Evolutionary conservation across 176 grass and related monocot species (phyloP), one percentile per base, ranked within the genome.

Genomic region (Tillandsia leiboldiana): DNA sequence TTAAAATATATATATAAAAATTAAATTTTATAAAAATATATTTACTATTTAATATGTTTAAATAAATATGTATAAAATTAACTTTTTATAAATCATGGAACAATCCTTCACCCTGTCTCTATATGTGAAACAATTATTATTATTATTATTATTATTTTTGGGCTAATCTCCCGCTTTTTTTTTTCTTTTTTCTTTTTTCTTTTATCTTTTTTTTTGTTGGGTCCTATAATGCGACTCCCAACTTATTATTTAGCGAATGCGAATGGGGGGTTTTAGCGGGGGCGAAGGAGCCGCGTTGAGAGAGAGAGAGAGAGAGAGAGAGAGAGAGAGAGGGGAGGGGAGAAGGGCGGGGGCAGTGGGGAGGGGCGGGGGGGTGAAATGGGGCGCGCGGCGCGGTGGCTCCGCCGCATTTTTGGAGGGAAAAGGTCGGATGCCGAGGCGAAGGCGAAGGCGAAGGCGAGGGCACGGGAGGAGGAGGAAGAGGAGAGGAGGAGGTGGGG

Each of bases 351-450:
- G 26, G 7, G 56, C 24, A 9, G 56, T 24, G 49, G 24, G 0
- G 65, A 26, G 7, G 56, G 29, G 51, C 68, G 49, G 51, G 71
- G 73, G 84, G 79, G 8, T 50, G 50, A 27, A 68, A 96, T 99
- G 94, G 89, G 84, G 27, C 80, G 94, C 54, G 82, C 84, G 73
- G 69, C 89, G 2, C 77, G 86, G 74, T 99, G 89, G 89, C 51
- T 99, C 48, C 83, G 84, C 51, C 83, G 77, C 13, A 74, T 99
- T 54, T 79, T 93, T 51, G 81, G 83, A 63, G 65, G 82, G 76
- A 99, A 79, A 82, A 90, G 87, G 78, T 15, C 47, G 12, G 50
- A 51, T 51, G 9, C 50, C 14, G 70, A 24, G 20, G 68, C 67
- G 67, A 74, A 47, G 47, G 5, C 67, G 15, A 24, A 24, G 23